These are phyloP conservation scores for Dimocarpus longan DNA, from an alignment of 345 rosid genomes.

Conservation along the genomic window DNA sequence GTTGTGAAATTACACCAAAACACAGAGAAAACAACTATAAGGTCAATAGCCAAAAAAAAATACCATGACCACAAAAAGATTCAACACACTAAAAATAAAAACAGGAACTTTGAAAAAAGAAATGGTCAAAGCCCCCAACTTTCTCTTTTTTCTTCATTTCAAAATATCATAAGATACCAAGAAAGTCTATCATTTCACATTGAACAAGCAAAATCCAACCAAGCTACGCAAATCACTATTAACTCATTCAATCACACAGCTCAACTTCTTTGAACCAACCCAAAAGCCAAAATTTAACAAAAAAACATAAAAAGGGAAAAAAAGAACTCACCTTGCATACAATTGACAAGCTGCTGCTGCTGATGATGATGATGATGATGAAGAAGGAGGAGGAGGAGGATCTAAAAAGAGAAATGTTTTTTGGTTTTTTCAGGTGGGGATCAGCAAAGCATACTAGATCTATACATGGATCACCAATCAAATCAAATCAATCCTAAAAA, in stretches of 20 bases:
- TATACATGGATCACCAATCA: constrained; percentile 51
- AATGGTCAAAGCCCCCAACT: constrained; percentile 35
- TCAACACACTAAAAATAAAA: constrained; percentile 22
- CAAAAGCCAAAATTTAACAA: neutral
- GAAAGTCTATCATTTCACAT: constrained; percentile 38
- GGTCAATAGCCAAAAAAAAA: constrained; percentile 18
- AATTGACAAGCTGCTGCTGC: constrained; percentile 29
- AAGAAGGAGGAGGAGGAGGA: constrained; percentile 19
- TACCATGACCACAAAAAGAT: constrained; percentile 20
- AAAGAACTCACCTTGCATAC: constrained; percentile 34
- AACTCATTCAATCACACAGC: constrained; percentile 21
- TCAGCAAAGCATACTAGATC: constrained; percentile 46
- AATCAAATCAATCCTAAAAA: constrained; percentile 1
- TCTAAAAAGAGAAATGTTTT: constrained; percentile 29
- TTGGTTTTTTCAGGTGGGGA: constrained; percentile 28
- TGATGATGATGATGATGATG: constrained; percentile 15
- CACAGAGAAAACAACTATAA: constrained; percentile 7
- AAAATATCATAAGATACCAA: constrained; percentile 25
- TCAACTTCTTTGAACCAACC: constrained; percentile 2
- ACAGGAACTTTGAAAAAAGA: constrained; percentile 16
- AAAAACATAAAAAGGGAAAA: neutral
- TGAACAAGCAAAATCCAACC: constrained; percentile 10
- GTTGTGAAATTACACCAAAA: constrained; percentile 20
- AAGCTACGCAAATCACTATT: constrained; percentile 13
- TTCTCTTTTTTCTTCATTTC: neutral